Percentiles rank a stretch among this genome's conserved stretches.
phyloP scores from a whole-genome alignment of 345 rosid genomes.

The Gossypium mustelinum region DNA sequence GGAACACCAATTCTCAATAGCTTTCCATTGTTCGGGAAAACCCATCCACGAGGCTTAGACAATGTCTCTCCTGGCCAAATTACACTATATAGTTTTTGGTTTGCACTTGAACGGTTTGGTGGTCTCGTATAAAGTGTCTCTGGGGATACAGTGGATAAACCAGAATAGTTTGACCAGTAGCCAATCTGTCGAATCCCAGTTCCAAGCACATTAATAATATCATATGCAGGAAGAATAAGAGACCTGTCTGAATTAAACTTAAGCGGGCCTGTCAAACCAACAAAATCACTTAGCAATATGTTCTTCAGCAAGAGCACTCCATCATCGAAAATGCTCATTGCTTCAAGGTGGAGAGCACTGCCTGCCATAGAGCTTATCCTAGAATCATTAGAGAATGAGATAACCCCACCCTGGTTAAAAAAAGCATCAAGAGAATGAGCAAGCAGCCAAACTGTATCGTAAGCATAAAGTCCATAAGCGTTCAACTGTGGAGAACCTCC shows the following conservation, averaged over 20 bases:
- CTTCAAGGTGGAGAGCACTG: constrained; percentile 63
- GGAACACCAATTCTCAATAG: constrained; percentile 82
- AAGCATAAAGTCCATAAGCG: constrained; percentile 80
- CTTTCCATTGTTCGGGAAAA: constrained; percentile 82
- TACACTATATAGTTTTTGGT: constrained; percentile 51
- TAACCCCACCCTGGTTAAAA: constrained; percentile 62
- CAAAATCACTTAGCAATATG: constrained; percentile 52
- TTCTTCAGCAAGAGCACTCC: constrained; percentile 57
- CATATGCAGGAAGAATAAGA: constrained; percentile 66
- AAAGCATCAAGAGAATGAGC: constrained; percentile 73
- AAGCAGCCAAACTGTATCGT: constrained; percentile 83
- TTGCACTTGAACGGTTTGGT: constrained; percentile 57
- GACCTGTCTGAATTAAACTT: constrained; percentile 55
- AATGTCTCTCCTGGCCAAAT: constrained; percentile 95
- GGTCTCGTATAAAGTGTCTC: constrained; percentile 51
- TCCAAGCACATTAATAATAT: constrained; percentile 78
- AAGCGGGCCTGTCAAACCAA: constrained; percentile 76
- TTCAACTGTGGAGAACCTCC: constrained; percentile 56
- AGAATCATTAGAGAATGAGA: constrained; percentile 77
- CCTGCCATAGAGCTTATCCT: constrained; percentile 38
- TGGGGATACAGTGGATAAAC: constrained; percentile 64
- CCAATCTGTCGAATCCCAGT: constrained; percentile 76
- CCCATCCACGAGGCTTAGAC: constrained; percentile 89
- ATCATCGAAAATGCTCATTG: constrained; percentile 56
- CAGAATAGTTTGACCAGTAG: constrained; percentile 90